Conservation (phyloP, 352 stramenopile species). For the Phytopythium vexans region DNA sequence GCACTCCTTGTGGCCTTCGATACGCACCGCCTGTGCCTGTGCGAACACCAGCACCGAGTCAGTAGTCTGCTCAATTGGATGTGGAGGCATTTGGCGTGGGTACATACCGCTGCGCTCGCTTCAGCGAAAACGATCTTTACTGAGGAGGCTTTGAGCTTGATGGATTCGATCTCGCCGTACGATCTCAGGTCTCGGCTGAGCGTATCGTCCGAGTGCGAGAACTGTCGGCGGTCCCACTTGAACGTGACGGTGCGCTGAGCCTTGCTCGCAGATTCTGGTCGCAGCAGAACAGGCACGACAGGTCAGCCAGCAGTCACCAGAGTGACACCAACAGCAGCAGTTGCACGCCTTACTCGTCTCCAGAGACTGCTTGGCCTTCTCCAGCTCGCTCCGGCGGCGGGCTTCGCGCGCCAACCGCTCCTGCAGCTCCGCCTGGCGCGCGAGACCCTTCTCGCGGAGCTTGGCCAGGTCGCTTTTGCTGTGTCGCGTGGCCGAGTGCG, state of each 20-base stretch:
- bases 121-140: slow-evolving; percentile 62
- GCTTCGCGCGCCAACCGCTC: slow-evolving; percentile 42
- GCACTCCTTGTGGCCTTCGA: slow-evolving; percentile 65
- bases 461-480: slow-evolving; percentile 48
- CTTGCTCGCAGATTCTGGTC: slow-evolving; percentile 26
- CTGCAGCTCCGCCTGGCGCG: slow-evolving; percentile 52
- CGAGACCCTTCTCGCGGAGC: slow-evolving; percentile 47
- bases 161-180: slow-evolving; percentile 63
- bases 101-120: slow-evolving; percentile 37
- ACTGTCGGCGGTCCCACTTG: slow-evolving; percentile 68
- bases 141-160: slow-evolving; percentile 70
- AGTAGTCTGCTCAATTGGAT: neutral
- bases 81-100: neutral
- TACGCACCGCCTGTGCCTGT: slow-evolving; percentile 49
- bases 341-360: slow-evolving; percentile 4
- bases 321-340: neutral
- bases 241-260: slow-evolving; percentile 73
- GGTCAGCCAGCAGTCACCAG: neutral
- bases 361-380: slow-evolving; percentile 17
- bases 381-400: slow-evolving; percentile 32
- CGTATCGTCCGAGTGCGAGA: slow-evolving; percentile 76
- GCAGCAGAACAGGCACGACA: neutral
- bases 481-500: slow-evolving; percentile 28
- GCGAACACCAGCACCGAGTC: neutral
- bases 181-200: slow-evolving; percentile 49